Percentiles rank a stretch among this genome's conserved stretches.
phyloP scores from a whole-genome alignment of 202 grass and related monocot genomes.

The Saccharum hybrid region DNA sequence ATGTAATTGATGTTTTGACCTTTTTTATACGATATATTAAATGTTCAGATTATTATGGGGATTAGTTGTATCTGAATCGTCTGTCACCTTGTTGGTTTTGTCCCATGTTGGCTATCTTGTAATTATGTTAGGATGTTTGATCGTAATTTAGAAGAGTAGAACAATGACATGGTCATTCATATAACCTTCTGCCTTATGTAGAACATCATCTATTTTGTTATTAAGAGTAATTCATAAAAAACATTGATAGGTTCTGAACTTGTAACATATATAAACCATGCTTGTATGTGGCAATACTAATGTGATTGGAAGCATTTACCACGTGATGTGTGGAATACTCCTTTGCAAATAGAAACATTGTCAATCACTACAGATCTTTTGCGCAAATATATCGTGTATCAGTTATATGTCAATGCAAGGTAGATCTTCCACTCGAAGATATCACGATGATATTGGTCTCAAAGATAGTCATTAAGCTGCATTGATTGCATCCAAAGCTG shows the following conservation, averaged over 20 bases:
- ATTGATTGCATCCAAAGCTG: slow-evolving; percentile 10
- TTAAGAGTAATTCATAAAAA: not conserved
- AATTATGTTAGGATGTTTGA: slow-evolving; percentile 11
- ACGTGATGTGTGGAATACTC: not conserved
- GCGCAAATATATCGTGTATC: no score
- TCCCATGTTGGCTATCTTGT: slow-evolving; percentile 31
- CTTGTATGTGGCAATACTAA: not conserved
- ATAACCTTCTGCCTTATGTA: not conserved
- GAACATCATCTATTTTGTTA: slow-evolving; percentile 1
- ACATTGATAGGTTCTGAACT: no score
- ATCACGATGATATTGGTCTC: not conserved
- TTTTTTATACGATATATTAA: slow-evolving; percentile 15
- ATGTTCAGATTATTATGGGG: slow-evolving; percentile 16
- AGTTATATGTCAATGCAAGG: slow-evolving; percentile 13
- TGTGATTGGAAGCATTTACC: slow-evolving; percentile 1
- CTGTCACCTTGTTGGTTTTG: slow-evolving; percentile 32
- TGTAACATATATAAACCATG: not conserved
- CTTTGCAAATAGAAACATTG: slow-evolving; percentile 10
- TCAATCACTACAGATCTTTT: slow-evolving; percentile 26
- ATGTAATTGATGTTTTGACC: slow-evolving; percentile 35
- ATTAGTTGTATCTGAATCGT: slow-evolving; percentile 36
- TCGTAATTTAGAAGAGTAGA: not conserved
- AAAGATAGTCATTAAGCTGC: not conserved
- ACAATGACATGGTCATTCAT: not conserved
- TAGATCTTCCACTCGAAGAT: slow-evolving; percentile 20